phyloP scores from a whole-genome alignment of 345 rosid species.

The Lepidium africanum region DNA sequence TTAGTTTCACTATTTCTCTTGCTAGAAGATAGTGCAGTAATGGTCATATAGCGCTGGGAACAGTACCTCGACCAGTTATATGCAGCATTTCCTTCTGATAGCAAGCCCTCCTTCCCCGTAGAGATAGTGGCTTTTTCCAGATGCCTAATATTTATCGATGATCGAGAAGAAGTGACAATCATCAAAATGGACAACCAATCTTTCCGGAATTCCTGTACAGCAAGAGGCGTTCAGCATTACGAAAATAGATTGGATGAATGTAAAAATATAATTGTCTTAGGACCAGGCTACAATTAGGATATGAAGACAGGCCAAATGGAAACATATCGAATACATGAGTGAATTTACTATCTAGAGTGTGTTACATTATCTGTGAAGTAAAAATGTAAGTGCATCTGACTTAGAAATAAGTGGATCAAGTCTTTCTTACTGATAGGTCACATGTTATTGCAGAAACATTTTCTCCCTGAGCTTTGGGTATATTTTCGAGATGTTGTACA shows the following conservation, averaged over 20 bases:
- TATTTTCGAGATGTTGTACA: conserved; percentile 77
- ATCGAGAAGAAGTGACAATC: conserved; percentile 95
- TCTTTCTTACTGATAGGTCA: conserved; percentile 79
- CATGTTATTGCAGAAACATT: conserved; percentile 76
- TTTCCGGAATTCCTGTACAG: conserved; percentile 84
- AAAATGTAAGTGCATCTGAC: not conserved
- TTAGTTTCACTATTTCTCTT: not conserved
- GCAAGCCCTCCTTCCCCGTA: conserved; percentile 96
- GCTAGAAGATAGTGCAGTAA: conserved; percentile 2
- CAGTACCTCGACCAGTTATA: conserved; percentile 95
- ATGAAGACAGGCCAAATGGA: not conserved
- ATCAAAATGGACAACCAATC: conserved; percentile 92
- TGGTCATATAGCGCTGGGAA: not conserved
- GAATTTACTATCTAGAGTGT: conserved; percentile 1
- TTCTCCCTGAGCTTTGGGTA: conserved; percentile 92
- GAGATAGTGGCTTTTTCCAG: conserved; percentile 98
- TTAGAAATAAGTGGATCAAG: not conserved
- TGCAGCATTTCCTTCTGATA: conserved; percentile 98
- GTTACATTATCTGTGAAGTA: not conserved
- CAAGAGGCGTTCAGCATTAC: conserved; percentile 17
- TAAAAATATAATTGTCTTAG: not conserved
- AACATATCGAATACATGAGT: not conserved
- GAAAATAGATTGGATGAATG: not conserved
- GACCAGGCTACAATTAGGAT: not conserved
- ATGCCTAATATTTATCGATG: conserved; percentile 92